Evolutionary conservation across 306 rosid species (phyloP).

Genomic region (Corylus americana): DNA sequence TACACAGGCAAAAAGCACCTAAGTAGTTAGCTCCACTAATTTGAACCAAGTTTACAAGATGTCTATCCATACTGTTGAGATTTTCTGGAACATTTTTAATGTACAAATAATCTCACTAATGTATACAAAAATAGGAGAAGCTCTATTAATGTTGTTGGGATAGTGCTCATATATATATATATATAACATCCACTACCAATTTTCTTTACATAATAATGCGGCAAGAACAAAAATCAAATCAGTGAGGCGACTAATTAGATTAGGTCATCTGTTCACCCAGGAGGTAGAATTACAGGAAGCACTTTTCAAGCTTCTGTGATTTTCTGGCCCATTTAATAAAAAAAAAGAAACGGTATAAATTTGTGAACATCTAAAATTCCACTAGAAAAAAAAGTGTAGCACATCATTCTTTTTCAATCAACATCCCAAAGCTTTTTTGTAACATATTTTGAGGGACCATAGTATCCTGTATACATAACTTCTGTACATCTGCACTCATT

Average conservation of each 20-base stretch:
- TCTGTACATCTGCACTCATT: slow-evolving; percentile 4
- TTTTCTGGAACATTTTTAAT: background rate
- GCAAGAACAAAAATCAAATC: background rate
- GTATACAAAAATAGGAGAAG: background rate
- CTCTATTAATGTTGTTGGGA: background rate
- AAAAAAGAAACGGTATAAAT: background rate
- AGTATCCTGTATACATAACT: background rate
- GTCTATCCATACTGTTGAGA: background rate
- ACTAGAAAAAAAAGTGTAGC: background rate
- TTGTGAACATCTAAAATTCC: background rate
- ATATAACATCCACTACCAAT: background rate
- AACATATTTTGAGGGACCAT: background rate
- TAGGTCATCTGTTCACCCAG: background rate
- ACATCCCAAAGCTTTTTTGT: background rate
- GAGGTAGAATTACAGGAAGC: background rate
- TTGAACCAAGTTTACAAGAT: background rate
- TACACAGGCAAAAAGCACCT: no score
- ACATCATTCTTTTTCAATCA: background rate
- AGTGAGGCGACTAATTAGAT: background rate
- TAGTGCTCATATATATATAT: background rate
- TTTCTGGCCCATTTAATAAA: background rate
- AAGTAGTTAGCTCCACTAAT: background rate
- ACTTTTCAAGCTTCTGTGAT: background rate
- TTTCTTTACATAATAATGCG: background rate
- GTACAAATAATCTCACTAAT: background rate